Evolutionary conservation across 78 protist species (phyloP).

Genomic region (Planoprotostelium fungivorum): DNA sequence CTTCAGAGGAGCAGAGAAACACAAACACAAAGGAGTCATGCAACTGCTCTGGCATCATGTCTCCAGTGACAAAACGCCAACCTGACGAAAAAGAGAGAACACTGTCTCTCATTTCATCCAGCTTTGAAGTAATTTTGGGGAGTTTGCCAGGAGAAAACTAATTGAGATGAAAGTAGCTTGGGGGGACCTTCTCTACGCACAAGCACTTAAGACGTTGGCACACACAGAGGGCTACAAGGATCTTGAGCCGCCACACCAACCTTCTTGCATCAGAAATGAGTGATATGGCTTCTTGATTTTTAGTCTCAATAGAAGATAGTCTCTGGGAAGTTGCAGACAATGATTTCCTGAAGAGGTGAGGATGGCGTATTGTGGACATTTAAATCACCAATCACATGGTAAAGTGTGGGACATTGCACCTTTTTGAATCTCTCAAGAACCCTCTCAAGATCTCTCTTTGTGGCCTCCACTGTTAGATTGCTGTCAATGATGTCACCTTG

Average conservation of each 20-base stretch:
- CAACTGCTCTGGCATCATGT: too few relatives aligned
- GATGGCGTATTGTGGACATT: background rate
- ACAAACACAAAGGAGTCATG: too few relatives aligned
- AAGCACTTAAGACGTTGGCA: too few relatives aligned
- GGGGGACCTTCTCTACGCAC: too few relatives aligned
- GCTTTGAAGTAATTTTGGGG: too few relatives aligned
- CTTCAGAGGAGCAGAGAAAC: too few relatives aligned
- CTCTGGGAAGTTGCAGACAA: background rate
- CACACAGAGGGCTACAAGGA: too few relatives aligned
- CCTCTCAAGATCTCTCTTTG: background rate
- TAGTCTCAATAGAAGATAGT: background rate
- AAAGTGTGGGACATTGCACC: background rate
- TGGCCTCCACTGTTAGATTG: background rate
- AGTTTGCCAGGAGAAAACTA: too few relatives aligned
- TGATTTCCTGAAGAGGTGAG: background rate
- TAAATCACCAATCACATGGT: background rate
- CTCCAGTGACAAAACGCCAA: too few relatives aligned
- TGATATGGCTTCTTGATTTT: background rate
- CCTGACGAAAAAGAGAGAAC: too few relatives aligned
- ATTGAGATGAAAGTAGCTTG: too few relatives aligned
- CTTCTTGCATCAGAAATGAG: background rate
- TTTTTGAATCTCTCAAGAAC: background rate
- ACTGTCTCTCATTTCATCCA: too few relatives aligned
- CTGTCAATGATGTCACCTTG: background rate
- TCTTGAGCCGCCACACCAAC: background rate